phyloP scores from a whole-genome alignment of 2,329 filamentous ascomycete species.

The Exophiala spinifera region DNA sequence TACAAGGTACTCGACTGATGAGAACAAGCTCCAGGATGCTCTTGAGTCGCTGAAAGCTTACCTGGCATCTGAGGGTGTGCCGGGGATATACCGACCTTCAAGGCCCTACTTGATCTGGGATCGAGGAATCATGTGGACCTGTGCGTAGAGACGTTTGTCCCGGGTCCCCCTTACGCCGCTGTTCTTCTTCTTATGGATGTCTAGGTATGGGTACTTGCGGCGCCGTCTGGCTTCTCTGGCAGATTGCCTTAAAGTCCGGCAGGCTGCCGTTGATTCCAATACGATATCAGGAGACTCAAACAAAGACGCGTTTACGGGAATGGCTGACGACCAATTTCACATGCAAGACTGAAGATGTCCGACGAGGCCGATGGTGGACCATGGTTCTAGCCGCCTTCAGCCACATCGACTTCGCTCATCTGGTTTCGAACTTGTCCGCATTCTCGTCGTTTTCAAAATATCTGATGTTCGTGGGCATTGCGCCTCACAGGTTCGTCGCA shows the following conservation, averaged over 20 bases:
- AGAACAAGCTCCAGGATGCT: too few species aligned
- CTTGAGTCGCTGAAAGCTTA: too few species aligned
- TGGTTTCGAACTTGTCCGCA: slow-evolving; percentile 6
- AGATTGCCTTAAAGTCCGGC: not conserved
- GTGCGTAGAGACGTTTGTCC: not conserved
- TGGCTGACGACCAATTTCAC: slow-evolving; percentile 7
- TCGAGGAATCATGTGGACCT: not conserved
- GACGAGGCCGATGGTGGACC: slow-evolving; percentile 10
- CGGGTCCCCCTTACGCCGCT: not conserved
- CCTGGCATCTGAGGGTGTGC: too few species aligned
- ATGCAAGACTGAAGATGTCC: not conserved
- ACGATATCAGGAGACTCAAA: not conserved
- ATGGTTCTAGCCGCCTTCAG: slow-evolving; percentile 17
- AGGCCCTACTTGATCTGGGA: not conserved
- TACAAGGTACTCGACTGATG: too few species aligned
- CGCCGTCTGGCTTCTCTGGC: not conserved
- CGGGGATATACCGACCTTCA: not conserved
- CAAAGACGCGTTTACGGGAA: not conserved
- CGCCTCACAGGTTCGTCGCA: not conserved
- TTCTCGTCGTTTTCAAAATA: slow-evolving; percentile 12
- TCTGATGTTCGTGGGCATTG: slow-evolving; percentile 4
- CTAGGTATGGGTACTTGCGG: not conserved
- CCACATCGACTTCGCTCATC: slow-evolving; percentile 9
- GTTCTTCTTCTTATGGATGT: not conserved
- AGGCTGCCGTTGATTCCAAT: not conserved